phyloP scores from a whole-genome alignment of 2,329 filamentous ascomycete species.

The Colletotrichum incanum region DNA sequence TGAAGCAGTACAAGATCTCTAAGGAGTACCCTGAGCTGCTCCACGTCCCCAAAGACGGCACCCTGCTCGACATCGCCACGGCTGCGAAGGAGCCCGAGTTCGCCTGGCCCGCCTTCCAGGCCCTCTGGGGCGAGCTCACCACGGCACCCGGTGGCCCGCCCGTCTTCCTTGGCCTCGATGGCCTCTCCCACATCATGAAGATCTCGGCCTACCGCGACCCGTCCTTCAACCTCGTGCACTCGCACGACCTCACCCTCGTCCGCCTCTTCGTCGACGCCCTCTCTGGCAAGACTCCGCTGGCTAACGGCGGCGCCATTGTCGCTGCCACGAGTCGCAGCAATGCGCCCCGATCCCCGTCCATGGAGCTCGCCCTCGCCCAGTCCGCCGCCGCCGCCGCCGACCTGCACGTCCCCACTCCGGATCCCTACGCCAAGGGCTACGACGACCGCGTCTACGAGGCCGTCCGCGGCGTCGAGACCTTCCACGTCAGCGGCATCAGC shows the following conservation, averaged over 20 bases:
- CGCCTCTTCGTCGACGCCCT: slow-evolving; percentile 83
- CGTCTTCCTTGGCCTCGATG: slow-evolving; percentile 84
- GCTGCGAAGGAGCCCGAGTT: slow-evolving; percentile 82
- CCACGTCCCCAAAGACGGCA: slow-evolving; percentile 73
- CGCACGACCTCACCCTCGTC: slow-evolving; percentile 86
- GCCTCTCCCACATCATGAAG: slow-evolving; percentile 85
- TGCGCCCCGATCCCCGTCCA: slow-evolving; percentile 72
- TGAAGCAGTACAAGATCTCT: slow-evolving; percentile 66
- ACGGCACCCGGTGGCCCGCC: slow-evolving; percentile 65
- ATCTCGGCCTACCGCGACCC: slow-evolving; percentile 82
- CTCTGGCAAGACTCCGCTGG: slow-evolving; percentile 68
- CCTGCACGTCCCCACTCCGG: slow-evolving; percentile 57
- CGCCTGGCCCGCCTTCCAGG: slow-evolving; percentile 85
- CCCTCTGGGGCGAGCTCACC: slow-evolving; percentile 84
- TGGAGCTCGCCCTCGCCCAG: slow-evolving; percentile 78
- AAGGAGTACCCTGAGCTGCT: slow-evolving; percentile 66
- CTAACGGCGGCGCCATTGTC: slow-evolving; percentile 85
- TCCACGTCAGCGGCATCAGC: slow-evolving; percentile 77
- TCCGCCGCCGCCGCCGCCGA: slow-evolving; percentile 62
- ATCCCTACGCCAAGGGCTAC: slow-evolving; percentile 71
- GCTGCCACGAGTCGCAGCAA: slow-evolving; percentile 84
- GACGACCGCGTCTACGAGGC: slow-evolving; percentile 70
- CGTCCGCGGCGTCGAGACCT: slow-evolving; percentile 65
- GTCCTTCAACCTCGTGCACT: slow-evolving; percentile 82
- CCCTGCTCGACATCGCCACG: slow-evolving; percentile 78